A percentile compares a stretch with the other conserved stretches of the same genome.
These are phyloP conservation scores for Mrakiaceae sp. DNA, from an alignment of 1,284 basidiomycete species.

Conservation along the genomic window DNA sequence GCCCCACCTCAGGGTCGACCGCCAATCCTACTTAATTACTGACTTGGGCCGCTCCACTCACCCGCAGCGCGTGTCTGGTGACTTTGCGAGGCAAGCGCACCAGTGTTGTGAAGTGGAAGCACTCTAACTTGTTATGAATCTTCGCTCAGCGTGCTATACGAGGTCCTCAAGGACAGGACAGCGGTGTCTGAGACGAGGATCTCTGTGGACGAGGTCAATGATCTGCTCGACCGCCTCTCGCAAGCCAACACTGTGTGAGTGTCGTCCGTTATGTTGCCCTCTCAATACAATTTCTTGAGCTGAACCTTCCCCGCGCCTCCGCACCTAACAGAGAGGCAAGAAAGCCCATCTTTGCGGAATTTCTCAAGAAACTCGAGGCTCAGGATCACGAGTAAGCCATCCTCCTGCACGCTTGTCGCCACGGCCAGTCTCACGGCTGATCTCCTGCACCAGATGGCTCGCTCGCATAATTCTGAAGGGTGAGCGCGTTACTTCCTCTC, in stretches of 20 bases:
- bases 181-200: constrained; percentile 65
- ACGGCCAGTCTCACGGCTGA: too few relatives aligned
- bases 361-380: constrained; percentile 5
- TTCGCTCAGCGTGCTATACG: constrained; percentile 70
- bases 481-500: constrained; percentile 24
- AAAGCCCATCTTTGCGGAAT: neutral
- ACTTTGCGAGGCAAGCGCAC: constrained; percentile 3
- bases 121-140: constrained; percentile 28
- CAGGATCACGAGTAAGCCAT: constrained; percentile 7
- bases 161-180: constrained; percentile 71
- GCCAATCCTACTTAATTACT: too few relatives aligned
- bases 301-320: neutral
- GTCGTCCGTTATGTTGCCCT: neutral
- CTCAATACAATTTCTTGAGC: neutral
- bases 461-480: constrained; percentile 87
- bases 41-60: neutral
- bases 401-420: neutral
- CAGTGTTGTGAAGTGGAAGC: too few relatives aligned
- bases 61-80: constrained; percentile 22
- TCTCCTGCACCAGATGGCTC: constrained; percentile 52
- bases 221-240: constrained; percentile 52
- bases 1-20: constrained; percentile 23
- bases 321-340: neutral
- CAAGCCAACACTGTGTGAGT: neutral
- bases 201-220: constrained; percentile 68